phyloP scores from a whole-genome alignment of 1,284 basidiomycete species.

The Melampsora larici-populina region DNA sequence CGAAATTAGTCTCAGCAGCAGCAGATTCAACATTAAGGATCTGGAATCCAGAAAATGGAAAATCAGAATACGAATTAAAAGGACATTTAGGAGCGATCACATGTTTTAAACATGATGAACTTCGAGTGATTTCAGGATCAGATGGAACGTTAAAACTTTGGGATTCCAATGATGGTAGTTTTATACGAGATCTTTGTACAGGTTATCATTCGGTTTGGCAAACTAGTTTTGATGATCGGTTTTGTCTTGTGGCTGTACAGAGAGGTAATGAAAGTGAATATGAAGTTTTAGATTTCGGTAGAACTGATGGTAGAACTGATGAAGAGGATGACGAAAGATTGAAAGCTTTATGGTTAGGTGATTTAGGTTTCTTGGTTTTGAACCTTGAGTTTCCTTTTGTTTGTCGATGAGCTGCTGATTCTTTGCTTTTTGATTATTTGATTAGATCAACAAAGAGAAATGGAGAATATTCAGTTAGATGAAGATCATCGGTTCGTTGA shows the following conservation, averaged over 20 bases:
- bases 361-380: neutral
- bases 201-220: slow-evolving; percentile 92
- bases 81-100: slow-evolving; percentile 92
- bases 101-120: slow-evolving; percentile 94
- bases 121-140: slow-evolving; percentile 86
- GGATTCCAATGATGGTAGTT: slow-evolving; percentile 79
- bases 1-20: slow-evolving; percentile 83
- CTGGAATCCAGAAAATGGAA: slow-evolving; percentile 81
- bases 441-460: no score
- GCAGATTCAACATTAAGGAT: slow-evolving; percentile 87
- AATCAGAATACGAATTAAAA: slow-evolving; percentile 71
- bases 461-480: no score
- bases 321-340: neutral
- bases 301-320: slow-evolving; percentile 30
- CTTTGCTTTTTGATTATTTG: neutral
- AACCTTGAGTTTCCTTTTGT: neutral
- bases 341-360: neutral
- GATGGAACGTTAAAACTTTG: slow-evolving; percentile 97
- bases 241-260: slow-evolving; percentile 74
- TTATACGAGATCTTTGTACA: slow-evolving; percentile 77
- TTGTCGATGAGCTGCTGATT: no score
- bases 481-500: no score
- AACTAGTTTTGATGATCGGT: slow-evolving; percentile 83
- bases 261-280: slow-evolving; percentile 45
- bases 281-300: slow-evolving; percentile 37